Evolutionary conservation across 441 rosid genomes (phyloP).

Genomic region (Croton setiger): DNA sequence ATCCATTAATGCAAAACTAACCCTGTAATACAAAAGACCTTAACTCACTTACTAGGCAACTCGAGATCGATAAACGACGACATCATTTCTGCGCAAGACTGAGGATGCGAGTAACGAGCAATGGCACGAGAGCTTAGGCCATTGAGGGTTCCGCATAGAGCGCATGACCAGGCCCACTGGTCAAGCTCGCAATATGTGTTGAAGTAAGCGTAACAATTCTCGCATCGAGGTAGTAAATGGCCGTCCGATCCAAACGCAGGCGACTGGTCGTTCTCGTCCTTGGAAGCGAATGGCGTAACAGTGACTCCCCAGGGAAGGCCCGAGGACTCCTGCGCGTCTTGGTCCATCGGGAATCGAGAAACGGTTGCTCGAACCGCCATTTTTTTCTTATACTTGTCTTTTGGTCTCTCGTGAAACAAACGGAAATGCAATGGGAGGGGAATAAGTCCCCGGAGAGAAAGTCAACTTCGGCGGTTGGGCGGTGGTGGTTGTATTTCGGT

Average conservation of each 20-base stretch:
- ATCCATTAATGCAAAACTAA: background rate
- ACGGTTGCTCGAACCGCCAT: conserved; percentile 93
- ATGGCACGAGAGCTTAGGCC: conserved; percentile 74
- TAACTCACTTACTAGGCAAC: conserved; percentile 49
- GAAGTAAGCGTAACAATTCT: conserved; percentile 91
- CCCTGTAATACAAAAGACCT: background rate
- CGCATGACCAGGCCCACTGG: conserved; percentile 96
- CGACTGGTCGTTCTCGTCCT: conserved; percentile 76
- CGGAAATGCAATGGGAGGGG: background rate
- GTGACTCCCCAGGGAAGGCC: conserved; percentile 96
- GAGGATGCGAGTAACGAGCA: conserved; percentile 74
- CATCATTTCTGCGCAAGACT: conserved; percentile 78
- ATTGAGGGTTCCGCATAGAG: conserved; percentile 89
- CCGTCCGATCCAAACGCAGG: conserved; percentile 84
- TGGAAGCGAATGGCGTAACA: conserved; percentile 80
- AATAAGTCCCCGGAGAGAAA: background rate
- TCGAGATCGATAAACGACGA: conserved; percentile 96
- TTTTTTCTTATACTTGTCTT: background rate
- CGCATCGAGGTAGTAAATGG: conserved; percentile 83
- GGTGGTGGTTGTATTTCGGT: no score
- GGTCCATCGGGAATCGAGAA: conserved; percentile 72
- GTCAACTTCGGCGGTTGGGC: background rate
- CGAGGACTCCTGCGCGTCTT: conserved; percentile 74
- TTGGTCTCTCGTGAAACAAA: conserved; percentile 25
- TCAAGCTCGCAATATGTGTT: conserved; percentile 89